A percentile compares a stretch with the other conserved stretches of the same genome.
These are phyloP conservation scores for Tulasnella sp. DNA, from an alignment of 768 basidiomycete genomes.

Conservation along the genomic window DNA sequence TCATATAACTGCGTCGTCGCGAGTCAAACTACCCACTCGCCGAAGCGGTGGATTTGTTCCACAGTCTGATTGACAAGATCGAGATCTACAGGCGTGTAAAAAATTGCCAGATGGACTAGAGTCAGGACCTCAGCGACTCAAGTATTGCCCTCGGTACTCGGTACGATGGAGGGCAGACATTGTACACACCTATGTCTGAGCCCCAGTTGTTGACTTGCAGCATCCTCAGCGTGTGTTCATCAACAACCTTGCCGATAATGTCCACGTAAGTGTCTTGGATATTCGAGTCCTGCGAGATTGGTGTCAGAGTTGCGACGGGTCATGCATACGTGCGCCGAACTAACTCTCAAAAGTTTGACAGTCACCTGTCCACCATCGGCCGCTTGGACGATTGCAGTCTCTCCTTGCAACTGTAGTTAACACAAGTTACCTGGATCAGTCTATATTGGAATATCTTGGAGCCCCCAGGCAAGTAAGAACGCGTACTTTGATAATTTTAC, in stretches of 20 bases:
- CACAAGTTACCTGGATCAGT: neutral
- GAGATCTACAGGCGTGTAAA: neutral
- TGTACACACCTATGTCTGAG: slow-evolving; percentile 46
- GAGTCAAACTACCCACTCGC: slow-evolving; percentile 5
- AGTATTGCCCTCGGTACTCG: neutral
- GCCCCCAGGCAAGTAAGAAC: slow-evolving; percentile 1
- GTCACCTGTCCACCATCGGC: slow-evolving; percentile 56
- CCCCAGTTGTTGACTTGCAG: slow-evolving; percentile 46
- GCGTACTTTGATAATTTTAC: slow-evolving; percentile 47
- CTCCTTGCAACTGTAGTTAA: slow-evolving; percentile 31
- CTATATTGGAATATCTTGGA: slow-evolving; percentile 4
- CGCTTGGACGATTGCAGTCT: slow-evolving; percentile 47
- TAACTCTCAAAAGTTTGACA: slow-evolving; percentile 36
- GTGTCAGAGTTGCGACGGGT: neutral
- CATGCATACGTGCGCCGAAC: slow-evolving; percentile 16
- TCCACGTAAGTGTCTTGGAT: slow-evolving; percentile 51
- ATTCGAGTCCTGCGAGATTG: slow-evolving; percentile 31
- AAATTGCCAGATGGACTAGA: neutral
- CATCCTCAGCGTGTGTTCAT: slow-evolving; percentile 48
- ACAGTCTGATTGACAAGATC: slow-evolving; percentile 12
- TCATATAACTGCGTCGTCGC: too few species aligned
- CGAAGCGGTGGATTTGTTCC: slow-evolving; percentile 8
- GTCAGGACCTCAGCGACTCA: too few species aligned
- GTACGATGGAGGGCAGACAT: neutral
- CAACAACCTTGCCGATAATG: slow-evolving; percentile 50